Evolutionary conservation across 2,329 filamentous ascomycete genomes (phyloP).

Genomic region (Fusarium phyllophilum): DNA sequence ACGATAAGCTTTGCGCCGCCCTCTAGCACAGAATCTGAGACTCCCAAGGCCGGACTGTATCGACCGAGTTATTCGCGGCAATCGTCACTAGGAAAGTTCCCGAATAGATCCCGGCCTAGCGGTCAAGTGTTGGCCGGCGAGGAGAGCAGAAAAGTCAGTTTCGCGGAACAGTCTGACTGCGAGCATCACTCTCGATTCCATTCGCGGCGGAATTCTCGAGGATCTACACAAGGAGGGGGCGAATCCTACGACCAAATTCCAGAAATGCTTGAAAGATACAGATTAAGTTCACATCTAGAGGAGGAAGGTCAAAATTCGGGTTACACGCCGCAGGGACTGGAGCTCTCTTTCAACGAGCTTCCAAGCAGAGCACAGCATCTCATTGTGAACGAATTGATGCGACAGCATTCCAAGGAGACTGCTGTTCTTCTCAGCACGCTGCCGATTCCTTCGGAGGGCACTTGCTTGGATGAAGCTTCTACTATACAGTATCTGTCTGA

Average conservation of each 20-base stretch:
- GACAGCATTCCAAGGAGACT: conserved; percentile 72
- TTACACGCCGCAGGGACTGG: conserved; percentile 69
- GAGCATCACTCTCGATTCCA: conserved; percentile 44
- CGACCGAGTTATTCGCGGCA: conserved; percentile 54
- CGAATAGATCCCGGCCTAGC: conserved; percentile 70
- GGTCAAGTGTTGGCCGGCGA: conserved; percentile 65
- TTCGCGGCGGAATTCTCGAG: conserved; percentile 52
- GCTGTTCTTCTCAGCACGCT: conserved; percentile 86
- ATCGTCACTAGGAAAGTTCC: conserved; percentile 67
- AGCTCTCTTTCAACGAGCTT: conserved; percentile 86
- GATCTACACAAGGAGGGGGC: conserved; percentile 43
- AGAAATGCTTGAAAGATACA: conserved; percentile 56
- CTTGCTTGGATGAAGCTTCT: conserved; percentile 73
- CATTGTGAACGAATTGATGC: conserved; percentile 87
- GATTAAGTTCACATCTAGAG: conserved; percentile 33
- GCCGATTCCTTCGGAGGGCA: conserved; percentile 82
- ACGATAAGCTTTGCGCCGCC: conserved; percentile 74
- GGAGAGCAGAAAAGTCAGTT: conserved; percentile 71
- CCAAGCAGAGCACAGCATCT: conserved; percentile 86
- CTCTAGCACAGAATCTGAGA: conserved; percentile 41
- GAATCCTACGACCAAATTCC: conserved; percentile 57
- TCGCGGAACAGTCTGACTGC: conserved; percentile 56
- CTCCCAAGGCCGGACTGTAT: conserved; percentile 45
- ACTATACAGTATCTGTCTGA: conserved; percentile 81
- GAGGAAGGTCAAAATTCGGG: conserved; percentile 50